Evolutionary conservation across 2,329 filamentous ascomycete species (phyloP).

Genomic region (Simplicillium aogashimaense): DNA sequence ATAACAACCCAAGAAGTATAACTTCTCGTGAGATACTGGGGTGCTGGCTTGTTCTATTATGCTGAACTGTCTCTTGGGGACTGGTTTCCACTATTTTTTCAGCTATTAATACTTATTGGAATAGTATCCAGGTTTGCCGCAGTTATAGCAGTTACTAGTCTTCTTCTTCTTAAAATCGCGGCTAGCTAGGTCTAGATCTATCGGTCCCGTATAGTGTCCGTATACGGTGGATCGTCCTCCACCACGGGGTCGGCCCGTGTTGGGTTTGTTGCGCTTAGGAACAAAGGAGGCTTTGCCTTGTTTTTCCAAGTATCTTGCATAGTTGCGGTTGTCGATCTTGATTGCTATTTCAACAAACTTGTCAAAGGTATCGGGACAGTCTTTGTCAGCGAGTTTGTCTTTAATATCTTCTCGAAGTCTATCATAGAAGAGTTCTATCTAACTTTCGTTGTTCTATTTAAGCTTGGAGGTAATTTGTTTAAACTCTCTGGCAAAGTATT

Average conservation of each 20-base stretch:
- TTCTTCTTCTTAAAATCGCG: neutral
- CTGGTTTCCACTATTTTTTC: neutral
- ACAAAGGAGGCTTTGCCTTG: too few relatives aligned
- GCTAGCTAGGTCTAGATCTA: neutral
- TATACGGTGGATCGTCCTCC: neutral
- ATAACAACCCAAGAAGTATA: too few relatives aligned
- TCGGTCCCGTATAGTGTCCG: neutral
- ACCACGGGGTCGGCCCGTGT: too few relatives aligned
- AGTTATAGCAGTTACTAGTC: neutral
- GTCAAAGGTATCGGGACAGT: neutral
- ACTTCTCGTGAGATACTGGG: too few relatives aligned
- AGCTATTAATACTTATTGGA: neutral
- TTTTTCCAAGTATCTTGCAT: neutral
- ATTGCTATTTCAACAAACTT: neutral
- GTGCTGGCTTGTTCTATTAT: neutral
- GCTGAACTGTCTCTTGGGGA: neutral
- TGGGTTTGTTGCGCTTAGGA: too few relatives aligned
- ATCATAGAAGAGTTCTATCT: neutral
- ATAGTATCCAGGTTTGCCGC: neutral
- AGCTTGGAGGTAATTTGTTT: neutral
- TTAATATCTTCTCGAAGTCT: conserved; percentile 3
- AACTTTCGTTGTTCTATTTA: neutral
- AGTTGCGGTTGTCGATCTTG: neutral
- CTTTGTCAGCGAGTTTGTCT: conserved; percentile 1
- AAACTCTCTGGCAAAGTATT: neutral